Base-by-base conservation (phyloP, 1,284 basidiomycete species). In the Trichosporon sp. region DNA sequence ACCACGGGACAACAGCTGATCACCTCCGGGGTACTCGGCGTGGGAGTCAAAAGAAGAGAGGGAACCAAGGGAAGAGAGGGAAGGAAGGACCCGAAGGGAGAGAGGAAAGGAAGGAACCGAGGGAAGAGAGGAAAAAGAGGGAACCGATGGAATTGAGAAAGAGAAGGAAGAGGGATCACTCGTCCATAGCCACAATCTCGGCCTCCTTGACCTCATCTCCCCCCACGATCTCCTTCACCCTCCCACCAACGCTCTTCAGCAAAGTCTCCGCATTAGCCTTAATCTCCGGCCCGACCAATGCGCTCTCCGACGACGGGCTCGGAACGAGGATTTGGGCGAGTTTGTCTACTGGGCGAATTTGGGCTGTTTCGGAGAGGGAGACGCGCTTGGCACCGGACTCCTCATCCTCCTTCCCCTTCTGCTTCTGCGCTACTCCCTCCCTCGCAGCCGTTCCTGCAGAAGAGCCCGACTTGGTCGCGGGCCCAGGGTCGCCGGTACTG, bases 181-280 rank as follows among this genome's bases (percentile, higher is more conserved):
- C 31, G 25, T 54, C 49, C 49, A 54, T 54, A n/a, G 49, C 27
- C 9, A 29, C 8, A n/a, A 54, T n/a, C 49, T 54, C 27, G 4
- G 49, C 49, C 49, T 54, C 49, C 2, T n/a, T 4, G n/a, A n/a
- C 3, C 25, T n/a, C 27, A 54, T 16, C 27, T 27, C n/a, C 14
- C 7, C 16, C 49, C 31, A 54, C 14, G 14, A 19, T n/a, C 9
- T 29, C 25, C 7, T n/a, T 27, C 11, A 54, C 49, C 27, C 14
- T 6, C 2, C 49, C 49, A 16, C 49, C 27, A 2, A 57, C 56
- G 7, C 10, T 11, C 33, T 40, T 27, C 21, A 65, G 49, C 25
- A 68, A 60, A 52, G 62, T 25, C 4, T 61, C 21, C 0, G 67
- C 61, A 46, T 65, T 65, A 19, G 59, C 58, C 62, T 68, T 64